Evolutionary conservation across 2,329 filamentous ascomycete genomes (phyloP), one percentile per base, ranked within the genome.

Genomic region (Plectosphaerella cucumerina): DNA sequence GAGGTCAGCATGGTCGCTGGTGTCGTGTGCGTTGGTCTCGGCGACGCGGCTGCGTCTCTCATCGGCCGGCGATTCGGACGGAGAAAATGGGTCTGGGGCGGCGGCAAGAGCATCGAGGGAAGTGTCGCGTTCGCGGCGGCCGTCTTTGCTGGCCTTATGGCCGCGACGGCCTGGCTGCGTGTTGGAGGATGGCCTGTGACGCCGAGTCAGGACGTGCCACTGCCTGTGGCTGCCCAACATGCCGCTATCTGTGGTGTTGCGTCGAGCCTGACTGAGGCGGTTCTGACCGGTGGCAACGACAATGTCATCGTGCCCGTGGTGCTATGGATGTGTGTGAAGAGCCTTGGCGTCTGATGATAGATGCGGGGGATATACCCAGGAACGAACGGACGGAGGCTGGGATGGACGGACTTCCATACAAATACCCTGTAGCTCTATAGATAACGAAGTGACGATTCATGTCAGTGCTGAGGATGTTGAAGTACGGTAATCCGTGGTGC

Each of bases 251-350:
- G 91, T 57, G 91, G 89, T 6, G 78, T 80, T 41, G 82, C 91
- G 52, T 90, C 92, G 23, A 97, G 92, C 68, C 77, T 97, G 59
- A 96, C 94, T 48, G 94, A 99, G 73, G 92, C 94, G 22, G 93
- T 97, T 44, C 73, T 99, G 56, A 97, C 94, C 14, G 94, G 94
- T 2, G 94, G 93, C 26, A 99, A 99, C 69, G 94, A 99, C 76
- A 99, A 99, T 75, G 94, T 99, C 17, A 86, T 97, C 56, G 93
- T 97, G 56, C 94, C 94, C 4, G 84, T 99, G 51, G 85, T 96
- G 47, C 71, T 99, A 54, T 99, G 94, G 94, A 81, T 92, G 53
- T 85, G 96, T 61, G 91, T 96, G 37, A 88, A 93, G 69, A 90
- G 89, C 18, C 69, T 93, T 53, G 79, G 79, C 50, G 63, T 86